These are phyloP conservation scores for Lithocarpus polystachyus DNA, from an alignment of 306 rosid genomes.

Conservation along the genomic window DNA sequence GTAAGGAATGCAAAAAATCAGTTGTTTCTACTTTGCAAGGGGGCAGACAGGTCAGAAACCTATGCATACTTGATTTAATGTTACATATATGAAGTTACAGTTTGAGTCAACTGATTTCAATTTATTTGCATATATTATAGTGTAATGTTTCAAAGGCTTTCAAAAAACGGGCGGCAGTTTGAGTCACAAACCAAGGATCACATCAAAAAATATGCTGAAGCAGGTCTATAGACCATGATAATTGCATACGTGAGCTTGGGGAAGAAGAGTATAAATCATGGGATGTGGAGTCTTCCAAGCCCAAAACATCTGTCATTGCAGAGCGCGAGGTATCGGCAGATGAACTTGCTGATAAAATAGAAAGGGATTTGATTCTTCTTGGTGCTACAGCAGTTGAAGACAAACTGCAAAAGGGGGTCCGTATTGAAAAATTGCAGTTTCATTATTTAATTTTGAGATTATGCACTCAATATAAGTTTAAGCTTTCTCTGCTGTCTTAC, in stretches of 20 bases:
- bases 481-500: background rate
- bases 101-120: constrained; percentile 28
- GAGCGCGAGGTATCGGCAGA: constrained; percentile 53
- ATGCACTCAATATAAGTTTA: background rate
- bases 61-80: constrained; percentile 14
- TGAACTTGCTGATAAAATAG: constrained; percentile 59
- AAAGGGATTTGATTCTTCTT: constrained; percentile 65
- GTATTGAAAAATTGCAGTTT: constrained; percentile 9
- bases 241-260: too few relatives aligned
- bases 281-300: too few relatives aligned
- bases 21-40: constrained; percentile 77
- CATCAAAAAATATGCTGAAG: constrained; percentile 70
- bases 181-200: constrained; percentile 70
- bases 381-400: constrained; percentile 95
- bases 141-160: constrained; percentile 72
- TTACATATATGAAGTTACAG: constrained; percentile 13
- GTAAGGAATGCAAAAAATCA: constrained; percentile 61
- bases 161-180: constrained; percentile 57
- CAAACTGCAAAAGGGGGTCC: constrained; percentile 81
- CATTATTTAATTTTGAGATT: background rate
- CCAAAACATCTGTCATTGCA: constrained; percentile 53
- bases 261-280: too few relatives aligned
- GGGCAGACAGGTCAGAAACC: constrained; percentile 83
- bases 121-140: constrained; percentile 40
- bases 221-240: too few relatives aligned